Evolutionary conservation across 768 basidiomycete species (phyloP).

Genomic region (Phlebiopsis flavidoalba): DNA sequence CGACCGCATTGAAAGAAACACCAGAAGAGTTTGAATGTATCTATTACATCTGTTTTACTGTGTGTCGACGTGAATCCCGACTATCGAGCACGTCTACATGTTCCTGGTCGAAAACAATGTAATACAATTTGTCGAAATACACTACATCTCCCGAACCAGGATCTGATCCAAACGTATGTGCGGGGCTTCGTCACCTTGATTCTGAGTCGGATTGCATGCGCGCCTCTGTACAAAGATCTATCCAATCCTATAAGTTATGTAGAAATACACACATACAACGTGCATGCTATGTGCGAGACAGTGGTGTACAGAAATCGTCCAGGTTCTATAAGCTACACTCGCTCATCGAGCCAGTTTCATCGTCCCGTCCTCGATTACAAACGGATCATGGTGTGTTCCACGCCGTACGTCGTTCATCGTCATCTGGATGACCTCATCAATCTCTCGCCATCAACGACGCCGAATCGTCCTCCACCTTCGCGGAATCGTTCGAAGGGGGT

Average conservation of each 20-base stretch:
- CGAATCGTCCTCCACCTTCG: not conserved
- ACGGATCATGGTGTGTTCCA: not conserved
- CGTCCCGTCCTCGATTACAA: slow-evolving; percentile 13
- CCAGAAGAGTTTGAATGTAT: too few species aligned
- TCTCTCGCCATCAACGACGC: slow-evolving; percentile 6
- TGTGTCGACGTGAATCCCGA: too few species aligned
- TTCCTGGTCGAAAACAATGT: too few species aligned
- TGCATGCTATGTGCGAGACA: not conserved
- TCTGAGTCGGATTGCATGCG: too few species aligned
- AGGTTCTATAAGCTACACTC: not conserved
- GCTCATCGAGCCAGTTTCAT: slow-evolving; percentile 1
- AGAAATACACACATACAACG: not conserved
- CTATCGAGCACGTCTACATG: too few species aligned
- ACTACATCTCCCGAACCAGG: too few species aligned
- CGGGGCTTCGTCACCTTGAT: too few species aligned
- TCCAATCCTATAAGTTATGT: not conserved
- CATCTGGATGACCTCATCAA: slow-evolving; percentile 4
- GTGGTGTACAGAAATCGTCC: not conserved
- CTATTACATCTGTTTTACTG: too few species aligned
- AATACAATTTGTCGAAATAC: too few species aligned
- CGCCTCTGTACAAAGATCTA: not conserved
- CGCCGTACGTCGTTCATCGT: not conserved
- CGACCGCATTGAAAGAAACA: too few species aligned
- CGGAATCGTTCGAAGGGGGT: not conserved
- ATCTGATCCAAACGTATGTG: too few species aligned